phyloP scores from a whole-genome alignment of 306 rosid species.

The Purshia tridentata region DNA sequence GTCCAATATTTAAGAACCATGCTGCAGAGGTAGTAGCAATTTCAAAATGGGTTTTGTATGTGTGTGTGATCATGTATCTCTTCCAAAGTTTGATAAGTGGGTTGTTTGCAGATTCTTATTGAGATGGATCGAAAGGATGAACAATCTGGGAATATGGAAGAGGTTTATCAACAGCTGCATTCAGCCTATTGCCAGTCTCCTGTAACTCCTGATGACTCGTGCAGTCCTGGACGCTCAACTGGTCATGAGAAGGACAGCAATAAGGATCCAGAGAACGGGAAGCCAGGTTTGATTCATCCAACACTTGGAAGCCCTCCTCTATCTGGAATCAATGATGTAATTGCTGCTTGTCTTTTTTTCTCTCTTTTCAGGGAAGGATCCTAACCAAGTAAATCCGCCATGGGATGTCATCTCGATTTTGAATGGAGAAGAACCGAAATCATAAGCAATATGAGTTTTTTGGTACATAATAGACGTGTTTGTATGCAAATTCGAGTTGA shows the following conservation, averaged over 20 bases:
- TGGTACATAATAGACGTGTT: conserved; percentile 1
- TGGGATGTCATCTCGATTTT: conserved; percentile 31
- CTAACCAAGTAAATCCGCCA: conserved; percentile 17
- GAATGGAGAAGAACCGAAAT: conserved; percentile 22
- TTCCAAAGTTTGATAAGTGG: conserved; percentile 15
- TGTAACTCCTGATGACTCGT: conserved; percentile 13
- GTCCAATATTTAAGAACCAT: conserved; percentile 51
- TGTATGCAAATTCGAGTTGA: neutral
- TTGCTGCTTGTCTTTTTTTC: conserved; percentile 29
- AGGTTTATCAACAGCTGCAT: conserved; percentile 49
- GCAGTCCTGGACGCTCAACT: conserved; percentile 35
- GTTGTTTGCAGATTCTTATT: conserved; percentile 55
- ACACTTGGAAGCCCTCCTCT: conserved; percentile 23
- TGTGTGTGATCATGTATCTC: neutral
- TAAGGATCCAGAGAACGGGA: conserved; percentile 26
- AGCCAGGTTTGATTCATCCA: conserved; percentile 61
- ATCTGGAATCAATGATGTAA: conserved; percentile 27
- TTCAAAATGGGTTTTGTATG: neutral
- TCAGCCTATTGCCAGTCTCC: conserved; percentile 62
- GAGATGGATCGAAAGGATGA: conserved; percentile 85
- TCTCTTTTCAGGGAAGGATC: conserved; percentile 40
- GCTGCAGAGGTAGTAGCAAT: conserved; percentile 82
- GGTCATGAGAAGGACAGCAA: conserved; percentile 14
- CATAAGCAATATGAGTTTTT: conserved; percentile 7
- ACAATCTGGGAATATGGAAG: conserved; percentile 52